Evolutionary conservation across 495 filamentous ascomycete species (phyloP).

Genomic region (Aspergillus sclerotiicarbonarius): DNA sequence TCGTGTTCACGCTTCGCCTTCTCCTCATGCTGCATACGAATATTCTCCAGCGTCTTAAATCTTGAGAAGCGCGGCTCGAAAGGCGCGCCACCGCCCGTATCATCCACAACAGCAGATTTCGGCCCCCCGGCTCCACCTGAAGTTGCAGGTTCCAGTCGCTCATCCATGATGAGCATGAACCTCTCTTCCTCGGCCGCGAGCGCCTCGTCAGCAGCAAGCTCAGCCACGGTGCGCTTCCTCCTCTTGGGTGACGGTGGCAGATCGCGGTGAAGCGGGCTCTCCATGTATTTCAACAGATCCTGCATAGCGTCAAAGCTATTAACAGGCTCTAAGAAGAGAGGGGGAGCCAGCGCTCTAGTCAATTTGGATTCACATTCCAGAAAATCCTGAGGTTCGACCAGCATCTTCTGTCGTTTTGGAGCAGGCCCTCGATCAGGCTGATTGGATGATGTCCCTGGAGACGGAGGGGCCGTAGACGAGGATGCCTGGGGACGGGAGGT

Average conservation of each 20-base stretch:
- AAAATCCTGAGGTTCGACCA: constrained; percentile 70
- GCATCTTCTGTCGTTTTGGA: constrained; percentile 73
- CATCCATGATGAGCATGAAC: constrained; percentile 92
- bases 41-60: constrained; percentile 86
- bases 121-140: constrained; percentile 54
- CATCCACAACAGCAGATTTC: constrained; percentile 69
- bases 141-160: constrained; percentile 63
- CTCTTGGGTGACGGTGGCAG: constrained; percentile 79
- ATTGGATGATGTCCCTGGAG: constrained; percentile 65
- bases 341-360: constrained; percentile 64
- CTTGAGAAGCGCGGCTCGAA: constrained; percentile 87
- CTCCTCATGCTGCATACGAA: constrained; percentile 74
- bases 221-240: constrained; percentile 89
- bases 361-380: constrained; percentile 70
- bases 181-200: constrained; percentile 82
- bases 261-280: constrained; percentile 71
- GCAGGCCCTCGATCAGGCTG: constrained; percentile 47
- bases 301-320: constrained; percentile 64
- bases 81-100: constrained; percentile 61
- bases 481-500: constrained; percentile 43
- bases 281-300: constrained; percentile 63
- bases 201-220: constrained; percentile 91
- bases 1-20: constrained; percentile 61
- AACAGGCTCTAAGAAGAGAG: constrained; percentile 74
- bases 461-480: constrained; percentile 54